Base-by-base conservation (phyloP, 202 grass and related monocot genomes). In the Carex arenaria region DNA sequence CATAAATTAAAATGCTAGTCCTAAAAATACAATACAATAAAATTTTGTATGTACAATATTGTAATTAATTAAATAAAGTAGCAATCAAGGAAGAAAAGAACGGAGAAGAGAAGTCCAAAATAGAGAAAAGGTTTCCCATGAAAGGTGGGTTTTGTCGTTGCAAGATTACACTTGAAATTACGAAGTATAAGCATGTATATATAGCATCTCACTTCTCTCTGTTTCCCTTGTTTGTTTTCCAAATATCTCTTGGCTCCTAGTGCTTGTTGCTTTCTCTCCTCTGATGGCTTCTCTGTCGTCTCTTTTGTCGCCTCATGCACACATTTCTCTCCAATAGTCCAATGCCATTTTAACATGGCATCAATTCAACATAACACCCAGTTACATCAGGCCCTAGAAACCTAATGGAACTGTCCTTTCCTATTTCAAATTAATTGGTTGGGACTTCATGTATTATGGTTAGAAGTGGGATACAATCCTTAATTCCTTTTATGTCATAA, bases 361-460 rank as follows among this genome's bases (percentile, higher is more conserved):
- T 19, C 3, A 36, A 69, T 71, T n/a, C 1, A 22, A 55, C 19
- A 2, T 20, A 72, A 55, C 17, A 72, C 66, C 49, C 30, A 32
- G 73, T 67, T 68, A 52, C 17, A 66, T 67, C 61, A 79, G 10
- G 52, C 61, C 73, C 83, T 57, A 85, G 84, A 85, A 79, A 85
- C 70, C 84, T 53, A 84, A 74, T 68, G 38, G 67, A 47, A 77
- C 5, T 84, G 54, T 75, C 70, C 72, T 63, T 64, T 65, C 38
- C 32, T 85, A 32, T 32, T 34, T 75, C 71, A 75, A 60, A 56
- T 66, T 31, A 36, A 36, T 66, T 34, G 30, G 13, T 3, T 36
- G 64, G 2, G 14, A 15, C 64, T 67, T 67, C 64, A 67, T 67
- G 38, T 67, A 30, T 67, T 67, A 67, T 38, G 31, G 64, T 67